phyloP scores from a whole-genome alignment of 148 eudicot genomes.

The Pharnaceum exiguum region DNA sequence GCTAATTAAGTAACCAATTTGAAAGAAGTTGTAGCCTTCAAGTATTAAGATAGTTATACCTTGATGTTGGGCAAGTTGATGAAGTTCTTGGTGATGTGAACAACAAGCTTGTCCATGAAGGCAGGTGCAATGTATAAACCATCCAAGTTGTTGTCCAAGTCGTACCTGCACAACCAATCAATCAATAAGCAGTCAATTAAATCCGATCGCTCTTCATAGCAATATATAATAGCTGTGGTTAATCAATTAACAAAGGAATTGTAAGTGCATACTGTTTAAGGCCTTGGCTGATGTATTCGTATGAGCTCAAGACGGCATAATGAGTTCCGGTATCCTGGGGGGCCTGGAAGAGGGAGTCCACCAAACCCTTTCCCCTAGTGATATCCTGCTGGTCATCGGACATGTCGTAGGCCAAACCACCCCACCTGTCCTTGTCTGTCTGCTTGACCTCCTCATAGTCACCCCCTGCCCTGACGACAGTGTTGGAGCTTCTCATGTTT shows the following conservation, averaged over 20 bases:
- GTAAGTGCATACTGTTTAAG: constrained; percentile 32
- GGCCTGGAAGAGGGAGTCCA: constrained; percentile 74
- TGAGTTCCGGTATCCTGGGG: constrained; percentile 58
- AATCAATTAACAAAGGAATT: not conserved
- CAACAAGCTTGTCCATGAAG: constrained; percentile 96
- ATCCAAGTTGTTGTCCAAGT: constrained; percentile 65
- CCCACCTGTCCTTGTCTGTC: constrained; percentile 59
- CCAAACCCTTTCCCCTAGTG: constrained; percentile 79
- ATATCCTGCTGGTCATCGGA: constrained; percentile 89
- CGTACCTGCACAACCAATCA: constrained; percentile 32
- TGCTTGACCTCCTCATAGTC: constrained; percentile 45
- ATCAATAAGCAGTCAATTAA: too few species aligned
- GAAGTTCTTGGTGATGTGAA: constrained; percentile 88
- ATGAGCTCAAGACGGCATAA: constrained; percentile 48
- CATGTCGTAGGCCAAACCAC: constrained; percentile 38
- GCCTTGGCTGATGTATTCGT: constrained; percentile 63
- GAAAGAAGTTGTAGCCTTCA: too few species aligned
- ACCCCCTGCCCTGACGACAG: constrained; percentile 33
- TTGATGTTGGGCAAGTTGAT: constrained; percentile 90
- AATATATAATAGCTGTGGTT: not conserved
- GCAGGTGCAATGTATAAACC: constrained; percentile 92
- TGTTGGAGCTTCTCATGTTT: constrained; percentile 22
- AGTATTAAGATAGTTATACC: constrained; percentile 21
- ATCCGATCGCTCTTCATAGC: too few species aligned
- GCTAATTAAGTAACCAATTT: too few species aligned